These are phyloP conservation scores for Corylus avellana DNA, from an alignment of 306 rosid genomes.

Conservation along the genomic window DNA sequence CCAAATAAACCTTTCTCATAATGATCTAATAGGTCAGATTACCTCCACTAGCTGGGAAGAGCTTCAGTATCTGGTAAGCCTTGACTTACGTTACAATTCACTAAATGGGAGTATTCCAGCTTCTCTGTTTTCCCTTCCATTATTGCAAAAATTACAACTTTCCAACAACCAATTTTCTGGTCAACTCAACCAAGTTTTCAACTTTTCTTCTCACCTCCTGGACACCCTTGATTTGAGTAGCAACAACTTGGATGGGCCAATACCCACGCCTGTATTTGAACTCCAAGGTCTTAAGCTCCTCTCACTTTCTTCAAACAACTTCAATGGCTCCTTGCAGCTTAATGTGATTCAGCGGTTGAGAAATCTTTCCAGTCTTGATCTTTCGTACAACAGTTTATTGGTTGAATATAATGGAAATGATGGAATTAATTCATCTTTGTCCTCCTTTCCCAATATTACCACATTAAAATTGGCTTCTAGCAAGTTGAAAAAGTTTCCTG, in stretches of 20 bases:
- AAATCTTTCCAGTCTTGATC: constrained; percentile 37
- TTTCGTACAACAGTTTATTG: constrained; percentile 36
- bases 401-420: background rate
- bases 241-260: constrained; percentile 1
- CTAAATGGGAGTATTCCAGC: constrained; percentile 33
- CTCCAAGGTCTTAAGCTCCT: background rate
- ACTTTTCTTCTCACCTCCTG: background rate
- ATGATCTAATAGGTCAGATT: constrained; percentile 19
- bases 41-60: constrained; percentile 19
- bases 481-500: constrained; percentile 26
- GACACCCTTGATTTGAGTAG: background rate
- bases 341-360: background rate
- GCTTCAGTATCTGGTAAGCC: constrained; percentile 9
- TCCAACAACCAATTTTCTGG: constrained; percentile 31
- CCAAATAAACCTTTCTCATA: constrained; percentile 22
- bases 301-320: constrained; percentile 13
- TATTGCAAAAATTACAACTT: constrained; percentile 15
- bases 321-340: constrained; percentile 29
- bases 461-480: constrained; percentile 41
- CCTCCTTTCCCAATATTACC: constrained; percentile 1
- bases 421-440: background rate
- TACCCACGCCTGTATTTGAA: constrained; percentile 9
- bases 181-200: constrained; percentile 4
- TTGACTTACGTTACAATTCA: constrained; percentile 22
- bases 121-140: constrained; percentile 22